Conservation (phyloP, 768 basidiomycete species). For the Dentipellis fragilis region DNA sequence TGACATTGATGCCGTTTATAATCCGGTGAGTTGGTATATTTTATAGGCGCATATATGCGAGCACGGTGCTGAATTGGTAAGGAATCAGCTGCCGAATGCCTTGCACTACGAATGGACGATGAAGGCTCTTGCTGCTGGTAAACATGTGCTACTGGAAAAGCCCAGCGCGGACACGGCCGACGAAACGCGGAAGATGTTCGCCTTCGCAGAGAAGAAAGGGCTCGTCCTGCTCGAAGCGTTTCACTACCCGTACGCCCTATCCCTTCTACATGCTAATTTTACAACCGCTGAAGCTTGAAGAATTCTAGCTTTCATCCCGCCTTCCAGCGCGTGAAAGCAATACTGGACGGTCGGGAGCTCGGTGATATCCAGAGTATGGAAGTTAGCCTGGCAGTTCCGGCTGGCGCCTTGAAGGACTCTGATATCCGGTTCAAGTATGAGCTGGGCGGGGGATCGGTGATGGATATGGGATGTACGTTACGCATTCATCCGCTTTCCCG, state of each 20-base stretch:
- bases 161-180: slow-evolving; percentile 41
- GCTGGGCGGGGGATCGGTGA: slow-evolving; percentile 47
- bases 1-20: slow-evolving; percentile 46
- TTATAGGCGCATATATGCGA: too few species aligned
- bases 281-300: background rate
- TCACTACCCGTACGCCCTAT: slow-evolving; percentile 37
- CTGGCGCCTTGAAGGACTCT: slow-evolving; percentile 22
- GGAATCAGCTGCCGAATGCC: slow-evolving; percentile 40
- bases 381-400: slow-evolving; percentile 28
- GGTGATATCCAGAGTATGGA: slow-evolving; percentile 39
- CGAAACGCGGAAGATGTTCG: slow-evolving; percentile 43
- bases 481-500: slow-evolving; percentile 4
- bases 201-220: slow-evolving; percentile 35
- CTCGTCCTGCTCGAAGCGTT: slow-evolving; percentile 52
- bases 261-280: background rate
- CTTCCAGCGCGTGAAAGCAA: slow-evolving; percentile 39
- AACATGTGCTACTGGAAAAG: slow-evolving; percentile 59
- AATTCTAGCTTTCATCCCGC: slow-evolving; percentile 52
- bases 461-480: slow-evolving; percentile 46
- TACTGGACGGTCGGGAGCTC: slow-evolving; percentile 44
- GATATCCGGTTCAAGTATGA: slow-evolving; percentile 44
- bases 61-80: too few species aligned
- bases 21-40: slow-evolving; percentile 28
- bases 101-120: slow-evolving; percentile 61
- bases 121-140: slow-evolving; percentile 49